Evolutionary conservation across 495 filamentous ascomycete species (phyloP).

Genomic region (Penicillium waksmanii): DNA sequence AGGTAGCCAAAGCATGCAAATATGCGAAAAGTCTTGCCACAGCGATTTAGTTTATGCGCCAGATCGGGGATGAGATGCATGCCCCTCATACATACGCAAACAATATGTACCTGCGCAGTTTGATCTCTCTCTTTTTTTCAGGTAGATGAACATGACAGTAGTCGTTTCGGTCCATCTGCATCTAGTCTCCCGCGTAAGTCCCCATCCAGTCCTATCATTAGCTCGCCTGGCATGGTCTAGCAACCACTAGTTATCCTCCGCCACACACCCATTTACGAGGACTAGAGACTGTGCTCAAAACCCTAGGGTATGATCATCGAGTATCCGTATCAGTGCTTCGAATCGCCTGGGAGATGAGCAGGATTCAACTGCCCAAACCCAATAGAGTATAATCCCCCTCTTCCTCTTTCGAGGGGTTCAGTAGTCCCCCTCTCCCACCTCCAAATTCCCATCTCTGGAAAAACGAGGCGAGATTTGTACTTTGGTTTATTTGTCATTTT

Average conservation of each 20-base stretch:
- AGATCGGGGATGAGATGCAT: conserved; percentile 11
- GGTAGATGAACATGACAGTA: conserved; percentile 6
- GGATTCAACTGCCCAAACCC: not conserved
- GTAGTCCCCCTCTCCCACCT: not conserved
- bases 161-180: conserved; percentile 5
- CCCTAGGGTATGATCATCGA: not conserved
- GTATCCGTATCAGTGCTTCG: not conserved
- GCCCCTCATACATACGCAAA: conserved; percentile 13
- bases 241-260: not conserved
- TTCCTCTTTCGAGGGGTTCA: not conserved
- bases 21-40: conserved; percentile 2
- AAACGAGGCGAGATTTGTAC: not conserved
- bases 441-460: not conserved
- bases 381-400: not conserved
- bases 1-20: not conserved
- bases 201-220: conserved; percentile 1
- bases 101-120: conserved; percentile 20
- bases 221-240: conserved; percentile 2
- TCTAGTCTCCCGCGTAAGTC: not conserved
- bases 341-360: not conserved
- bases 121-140: conserved; percentile 11
- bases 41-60: conserved; percentile 2
- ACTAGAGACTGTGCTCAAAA: not conserved
- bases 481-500: conserved; percentile 5
- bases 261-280: not conserved